Percentiles rank a stretch among this genome's conserved stretches.
Evolutionary conservation across 202 grass and related monocot species (phyloP).

Genomic region (Musa balbisiana): DNA sequence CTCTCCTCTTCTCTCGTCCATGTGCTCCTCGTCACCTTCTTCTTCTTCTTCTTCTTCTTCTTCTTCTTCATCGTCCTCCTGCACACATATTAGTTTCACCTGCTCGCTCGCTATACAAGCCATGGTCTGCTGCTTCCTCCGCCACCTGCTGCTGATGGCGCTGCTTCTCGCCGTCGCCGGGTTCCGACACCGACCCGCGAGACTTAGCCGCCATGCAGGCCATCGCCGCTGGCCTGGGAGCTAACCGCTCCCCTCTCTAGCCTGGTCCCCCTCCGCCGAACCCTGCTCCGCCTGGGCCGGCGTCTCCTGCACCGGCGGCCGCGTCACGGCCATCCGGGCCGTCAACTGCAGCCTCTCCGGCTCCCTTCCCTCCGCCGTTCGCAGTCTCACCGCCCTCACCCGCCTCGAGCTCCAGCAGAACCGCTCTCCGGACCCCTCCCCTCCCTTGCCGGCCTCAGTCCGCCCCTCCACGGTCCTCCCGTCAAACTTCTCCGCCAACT

Average conservation of each 20-base stretch:
- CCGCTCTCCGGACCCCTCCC: constrained; percentile 53
- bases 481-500: too few relatives aligned
- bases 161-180: background rate
- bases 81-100: background rate
- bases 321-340: constrained; percentile 51
- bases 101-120: background rate
- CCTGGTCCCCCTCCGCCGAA: constrained; percentile 32
- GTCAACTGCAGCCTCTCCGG: constrained; percentile 29
- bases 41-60: constrained; percentile 15
- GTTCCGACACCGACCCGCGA: constrained; percentile 15
- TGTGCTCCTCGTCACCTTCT: background rate
- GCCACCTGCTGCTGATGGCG: constrained; percentile 4
- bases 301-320: constrained; percentile 42
- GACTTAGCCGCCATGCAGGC: constrained; percentile 55
- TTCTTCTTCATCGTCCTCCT: constrained; percentile 19
- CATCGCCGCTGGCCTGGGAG: constrained; percentile 31
- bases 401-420: constrained; percentile 68
- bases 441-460: constrained; percentile 37
- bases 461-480: constrained; percentile 31
- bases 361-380: constrained; percentile 40
- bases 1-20: constrained; percentile 6
- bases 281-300: constrained; percentile 55
- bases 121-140: background rate
- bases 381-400: constrained; percentile 46
- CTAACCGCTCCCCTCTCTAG: constrained; percentile 23